Evolutionary conservation across 2,329 filamentous ascomycete species (phyloP), one percentile per base, ranked within the genome.

Genomic region (Ciborinia camelliae): DNA sequence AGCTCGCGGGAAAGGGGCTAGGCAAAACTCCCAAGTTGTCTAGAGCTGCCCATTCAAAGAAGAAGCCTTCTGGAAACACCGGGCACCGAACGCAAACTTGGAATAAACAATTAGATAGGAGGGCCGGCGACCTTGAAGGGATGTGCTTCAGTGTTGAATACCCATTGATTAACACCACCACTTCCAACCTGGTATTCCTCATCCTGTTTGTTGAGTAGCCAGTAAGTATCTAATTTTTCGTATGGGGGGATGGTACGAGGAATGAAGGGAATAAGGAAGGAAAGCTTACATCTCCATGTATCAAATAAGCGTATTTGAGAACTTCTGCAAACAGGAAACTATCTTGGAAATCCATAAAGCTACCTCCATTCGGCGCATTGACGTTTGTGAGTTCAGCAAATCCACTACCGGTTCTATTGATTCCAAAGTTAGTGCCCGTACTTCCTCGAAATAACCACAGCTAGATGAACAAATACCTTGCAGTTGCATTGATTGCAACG

Each of bases 321-420:
- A 92, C 89, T 79, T 96, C 92, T 0, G 92, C 91, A 75, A 96
- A 92, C 80, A 90, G 88, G 79, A 95, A 96, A 72, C 89, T 93
- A 78, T 96, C 91, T 81, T 94, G 90, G 75, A 89, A 88, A 75
- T 96, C 85, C 50, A 77, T 76, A 66, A 83, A 86, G 0, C 77
- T 76, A 0, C 89, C 90, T 12, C 90, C 90, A 37, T 80, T 81
- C 4, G 73, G 71, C 32, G 77, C 78, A 70, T 90, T 91, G 53
- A 96, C 90, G 73, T 96, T 76, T 0, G 71, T 75, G 63, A 96
- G 79, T 37, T 83, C 81, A 15, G 84, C 84, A 76, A 86, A 96
- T 9, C 90, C 92, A 28, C 83, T 87, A 8, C 84, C 85, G 0
- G 83, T 84, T 30, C 83, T 79, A 68, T 26, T 8, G 4, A 2